Evolutionary conservation across 2,329 filamentous ascomycete species (phyloP), one percentile per base, ranked within the genome.

Genomic region (Pseudogymnoascus sp.): DNA sequence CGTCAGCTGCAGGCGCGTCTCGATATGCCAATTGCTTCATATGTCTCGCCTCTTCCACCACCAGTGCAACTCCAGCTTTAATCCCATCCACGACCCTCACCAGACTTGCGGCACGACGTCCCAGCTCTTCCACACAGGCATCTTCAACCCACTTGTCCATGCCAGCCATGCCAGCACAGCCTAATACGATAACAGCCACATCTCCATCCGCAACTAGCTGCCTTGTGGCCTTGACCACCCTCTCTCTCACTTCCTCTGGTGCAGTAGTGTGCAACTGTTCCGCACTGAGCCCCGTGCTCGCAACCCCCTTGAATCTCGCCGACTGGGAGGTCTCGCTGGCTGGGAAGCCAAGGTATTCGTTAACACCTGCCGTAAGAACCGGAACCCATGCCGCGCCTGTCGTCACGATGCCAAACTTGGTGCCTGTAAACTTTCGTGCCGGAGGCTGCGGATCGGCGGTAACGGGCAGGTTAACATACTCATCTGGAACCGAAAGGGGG

Each of bases 81-180:
- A 93, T 87, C 0, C 91, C 92, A 74, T 97, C 93, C 5, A 97
- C 79, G 65, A 97, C 86, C 70, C 82, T 83, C 3, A 96, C 69
- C 35, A 78, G 77, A 62, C 78, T 75, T 0, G 83, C 88, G 53
- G 80, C 79, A 10, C 80, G 76, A n/a, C 80, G 74, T 1, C 89
- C 89, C 63, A 88, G 80, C 60, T 83, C 79, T 64, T 89, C 85
- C 0, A 82, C 70, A 37, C 89, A 88, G 0, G 88, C 88, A 47
- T 83, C 80, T 35, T 87, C 82, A 40, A 97, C 91, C 64, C 87
- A 87, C 42, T 85, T 80, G 69, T 95, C 89, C 76, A 97, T 81
- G 0, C 92, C 93, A 0, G 88, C 87, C 93, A 97, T 96, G 0
- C 92, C 93, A 2, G 90, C 93, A 73, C 93, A 97, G 0, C 93